Base-by-base conservation (phyloP, 768 basidiomycete species). In the Boletus rex-veris region DNA sequence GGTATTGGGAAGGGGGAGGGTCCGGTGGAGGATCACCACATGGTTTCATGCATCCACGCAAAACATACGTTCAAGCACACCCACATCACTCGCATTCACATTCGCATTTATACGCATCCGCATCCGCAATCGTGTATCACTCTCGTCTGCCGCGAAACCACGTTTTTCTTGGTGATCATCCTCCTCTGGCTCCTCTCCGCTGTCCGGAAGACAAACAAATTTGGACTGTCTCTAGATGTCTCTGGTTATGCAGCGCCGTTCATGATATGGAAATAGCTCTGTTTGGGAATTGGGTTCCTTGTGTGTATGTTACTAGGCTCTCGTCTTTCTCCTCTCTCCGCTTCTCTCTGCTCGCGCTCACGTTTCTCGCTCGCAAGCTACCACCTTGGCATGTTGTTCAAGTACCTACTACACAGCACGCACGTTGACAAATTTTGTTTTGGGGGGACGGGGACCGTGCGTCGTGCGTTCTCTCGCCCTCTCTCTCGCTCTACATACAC, bases 1-100 rank as follows among this genome's bases (percentile, higher is more conserved):
- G 60, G 37, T 24, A 44, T 42, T 41, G 41, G 61, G 57, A 63
- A 63, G 61, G 52, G 61, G 11, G 56, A 59, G 41, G 38, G 18
- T 16, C 24, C 24, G 24, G 37, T 18, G 44, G 37, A 31, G 5
- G 52, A 49, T 42, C 31, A 30, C 43, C 31, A 48, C 38, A 4
- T 15, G 39, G 46, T 57, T 61, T 61, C 54, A 24, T 37, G 48
- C 42, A 48, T 47, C 35, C 26, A 37, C 35, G 5, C 10, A 43
- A 39, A 48, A 42, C 26, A 26, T 26, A 26, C 26, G 26, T 28
- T 28, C 28, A 28, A 28, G 28, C 50, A 42, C 41, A 40, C 31
- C 7, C 43, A 45, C 36, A 11, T 31, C 26, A 24, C 16, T 35
- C 45, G 39, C 45, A 50, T 31, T 59, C 58, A 36, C 50, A 59